These are phyloP conservation scores for Peronospora belbahrii DNA, from an alignment of 352 stramenopile species.

Conservation along the genomic window DNA sequence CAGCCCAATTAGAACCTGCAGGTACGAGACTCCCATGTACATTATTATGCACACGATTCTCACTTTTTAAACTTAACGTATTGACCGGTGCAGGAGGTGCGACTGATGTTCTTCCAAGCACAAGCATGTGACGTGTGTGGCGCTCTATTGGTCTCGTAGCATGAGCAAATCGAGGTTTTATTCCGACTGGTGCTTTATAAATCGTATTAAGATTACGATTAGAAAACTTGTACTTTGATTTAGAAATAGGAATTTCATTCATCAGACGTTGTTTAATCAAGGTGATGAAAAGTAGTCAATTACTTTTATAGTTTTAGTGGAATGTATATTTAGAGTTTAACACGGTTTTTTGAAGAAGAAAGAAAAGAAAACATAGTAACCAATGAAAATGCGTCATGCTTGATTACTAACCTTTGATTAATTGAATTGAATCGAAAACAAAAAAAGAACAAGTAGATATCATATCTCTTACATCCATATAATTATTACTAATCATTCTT, in stretches of 20 bases:
- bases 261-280: constrained; percentile 28
- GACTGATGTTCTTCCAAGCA: constrained; percentile 33
- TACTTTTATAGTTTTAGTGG: no score
- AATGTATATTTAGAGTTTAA: no score
- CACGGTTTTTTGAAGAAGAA: no score
- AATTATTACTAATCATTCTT: no score
- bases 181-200: constrained; percentile 48
- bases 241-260: constrained; percentile 30
- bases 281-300: no score
- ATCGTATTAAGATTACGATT: constrained; percentile 66
- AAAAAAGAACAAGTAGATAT: no score
- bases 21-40: constrained; percentile 34
- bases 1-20: constrained; percentile 34
- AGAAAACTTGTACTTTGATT: constrained; percentile 60
- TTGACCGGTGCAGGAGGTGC: constrained; percentile 62
- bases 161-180: constrained; percentile 30
- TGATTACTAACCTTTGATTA: no score
- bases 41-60: constrained; percentile 41
- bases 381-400: no score
- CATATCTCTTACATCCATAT: no score
- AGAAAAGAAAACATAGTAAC: no score
- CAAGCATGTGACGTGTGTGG: constrained; percentile 40
- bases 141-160: constrained; percentile 12
- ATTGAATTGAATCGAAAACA: no score
- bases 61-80: constrained; percentile 62